Percentiles rank a stretch among this genome's conserved stretches.
phyloP scores from a whole-genome alignment of 139 green algal genomes.

The Zygnema cylindricum region DNA sequence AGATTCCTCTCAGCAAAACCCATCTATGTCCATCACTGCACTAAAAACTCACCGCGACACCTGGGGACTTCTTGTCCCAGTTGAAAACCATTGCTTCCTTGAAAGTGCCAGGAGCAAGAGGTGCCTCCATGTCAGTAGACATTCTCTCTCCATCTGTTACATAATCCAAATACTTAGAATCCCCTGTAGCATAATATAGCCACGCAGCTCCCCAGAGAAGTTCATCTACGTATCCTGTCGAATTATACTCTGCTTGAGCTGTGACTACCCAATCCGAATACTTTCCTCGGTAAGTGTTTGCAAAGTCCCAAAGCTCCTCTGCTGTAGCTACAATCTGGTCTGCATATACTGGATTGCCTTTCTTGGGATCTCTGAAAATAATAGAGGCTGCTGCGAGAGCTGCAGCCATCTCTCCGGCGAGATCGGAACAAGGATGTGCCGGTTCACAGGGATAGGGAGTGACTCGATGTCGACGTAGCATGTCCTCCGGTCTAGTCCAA shows the following conservation, averaged over 20 bases:
- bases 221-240: conserved; percentile 69
- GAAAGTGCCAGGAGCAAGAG: neutral
- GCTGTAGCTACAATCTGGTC: conserved; percentile 64
- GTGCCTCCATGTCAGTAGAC: neutral
- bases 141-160: neutral
- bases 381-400: conserved; percentile 74
- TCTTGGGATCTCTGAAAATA: conserved; percentile 59
- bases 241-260: conserved; percentile 61
- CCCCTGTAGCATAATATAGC: conserved; percentile 73
- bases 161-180: conserved; percentile 67
- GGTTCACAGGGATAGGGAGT: conserved; percentile 41
- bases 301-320: conserved; percentile 66
- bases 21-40: neutral
- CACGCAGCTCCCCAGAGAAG: conserved; percentile 75
- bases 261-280: conserved; percentile 64
- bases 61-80: conserved; percentile 50
- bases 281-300: conserved; percentile 61
- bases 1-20: no score
- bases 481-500: conserved; percentile 76
- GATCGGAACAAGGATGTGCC: conserved; percentile 69
- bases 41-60: conserved; percentile 36
- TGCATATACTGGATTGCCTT: conserved; percentile 65
- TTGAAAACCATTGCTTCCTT: conserved; percentile 9
- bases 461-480: conserved; percentile 38
- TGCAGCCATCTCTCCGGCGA: conserved; percentile 69